These are phyloP conservation scores for Elaeis oleifera DNA, from an alignment of 202 grass and related monocot genomes.

Conservation along the genomic window DNA sequence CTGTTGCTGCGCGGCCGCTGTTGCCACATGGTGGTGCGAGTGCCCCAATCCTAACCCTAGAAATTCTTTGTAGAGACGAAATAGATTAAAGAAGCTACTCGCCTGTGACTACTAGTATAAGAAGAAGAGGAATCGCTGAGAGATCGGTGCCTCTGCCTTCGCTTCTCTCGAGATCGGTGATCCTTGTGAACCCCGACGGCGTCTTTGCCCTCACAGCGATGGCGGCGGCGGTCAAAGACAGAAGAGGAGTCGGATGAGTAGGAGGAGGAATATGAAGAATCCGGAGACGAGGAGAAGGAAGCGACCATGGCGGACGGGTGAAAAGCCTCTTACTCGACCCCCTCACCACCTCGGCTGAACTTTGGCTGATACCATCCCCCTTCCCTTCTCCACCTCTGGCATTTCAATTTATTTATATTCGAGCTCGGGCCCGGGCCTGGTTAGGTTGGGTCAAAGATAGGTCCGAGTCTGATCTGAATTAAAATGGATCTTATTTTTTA, in stretches of 20 bases:
- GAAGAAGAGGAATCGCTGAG: constrained; percentile 11
- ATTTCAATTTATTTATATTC: too few relatives aligned
- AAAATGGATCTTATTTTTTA: too few relatives aligned
- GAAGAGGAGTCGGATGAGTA: constrained; percentile 30
- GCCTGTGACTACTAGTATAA: constrained; percentile 36
- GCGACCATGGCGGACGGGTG: constrained; percentile 35
- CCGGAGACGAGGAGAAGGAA: constrained; percentile 21
- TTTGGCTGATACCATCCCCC: too few relatives aligned
- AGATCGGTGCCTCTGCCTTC: constrained; percentile 23
- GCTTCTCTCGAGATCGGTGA: constrained; percentile 44
- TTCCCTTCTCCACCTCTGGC: too few relatives aligned
- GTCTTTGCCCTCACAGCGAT: constrained; percentile 34
- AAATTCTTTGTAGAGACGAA: too few relatives aligned
- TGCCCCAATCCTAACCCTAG: constrained; percentile 10
- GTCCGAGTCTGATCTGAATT: too few relatives aligned
- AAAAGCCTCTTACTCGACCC: not conserved
- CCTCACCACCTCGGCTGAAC: too few relatives aligned
- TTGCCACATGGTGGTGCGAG: too few relatives aligned
- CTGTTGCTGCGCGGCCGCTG: too few relatives aligned
- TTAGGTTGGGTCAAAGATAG: too few relatives aligned
- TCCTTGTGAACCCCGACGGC: constrained; percentile 69
- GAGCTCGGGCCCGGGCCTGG: too few relatives aligned
- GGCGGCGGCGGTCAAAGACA: constrained; percentile 12
- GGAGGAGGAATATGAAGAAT: constrained; percentile 24
- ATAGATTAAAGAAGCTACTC: not conserved